These are phyloP conservation scores for Ceratobasidium sp. DNA, from an alignment of 1,284 basidiomycete species.

Conservation along the genomic window DNA sequence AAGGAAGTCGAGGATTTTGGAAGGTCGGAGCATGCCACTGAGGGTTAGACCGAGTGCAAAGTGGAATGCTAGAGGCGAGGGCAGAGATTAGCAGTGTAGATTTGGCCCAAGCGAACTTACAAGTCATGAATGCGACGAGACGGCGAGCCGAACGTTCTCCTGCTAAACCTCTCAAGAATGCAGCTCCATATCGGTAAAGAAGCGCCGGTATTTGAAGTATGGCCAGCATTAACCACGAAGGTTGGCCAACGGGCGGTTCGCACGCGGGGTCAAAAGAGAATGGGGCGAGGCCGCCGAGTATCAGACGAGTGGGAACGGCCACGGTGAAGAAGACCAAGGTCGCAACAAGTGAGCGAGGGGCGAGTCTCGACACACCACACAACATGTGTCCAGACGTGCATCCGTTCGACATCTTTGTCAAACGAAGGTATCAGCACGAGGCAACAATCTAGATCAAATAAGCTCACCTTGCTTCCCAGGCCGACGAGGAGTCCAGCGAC, in stretches of 20 bases:
- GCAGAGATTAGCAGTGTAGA: neutral
- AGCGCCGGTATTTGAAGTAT: conserved; percentile 17
- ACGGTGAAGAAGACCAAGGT: neutral
- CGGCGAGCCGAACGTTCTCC: neutral
- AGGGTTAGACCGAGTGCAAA: conserved; percentile 16
- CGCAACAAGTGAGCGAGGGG: conserved; percentile 21
- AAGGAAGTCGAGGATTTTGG: conserved; percentile 28
- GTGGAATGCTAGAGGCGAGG: conserved; percentile 15
- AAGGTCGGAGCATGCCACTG: conserved; percentile 30
- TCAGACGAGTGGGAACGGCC: neutral
- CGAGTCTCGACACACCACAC: conserved; percentile 20
- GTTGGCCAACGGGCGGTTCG: neutral
- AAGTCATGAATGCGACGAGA: conserved; percentile 23
- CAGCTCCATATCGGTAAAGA: conserved; percentile 11
- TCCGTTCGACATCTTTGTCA: conserved; percentile 23
- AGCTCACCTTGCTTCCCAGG: conserved; percentile 22
- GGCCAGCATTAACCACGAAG: neutral
- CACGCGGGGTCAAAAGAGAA: conserved; percentile 2
- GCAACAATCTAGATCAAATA: neutral
- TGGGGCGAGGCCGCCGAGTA: neutral
- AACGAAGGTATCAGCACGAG: neutral
- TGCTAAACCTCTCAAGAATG: conserved; percentile 9
- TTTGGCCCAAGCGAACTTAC: neutral
- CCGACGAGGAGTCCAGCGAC: conserved; percentile 11
- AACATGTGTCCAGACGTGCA: conserved; percentile 35